Evolutionary conservation across 441 rosid species (phyloP), one percentile per base, ranked within the genome.

Genomic region (Pelargonium australe): DNA sequence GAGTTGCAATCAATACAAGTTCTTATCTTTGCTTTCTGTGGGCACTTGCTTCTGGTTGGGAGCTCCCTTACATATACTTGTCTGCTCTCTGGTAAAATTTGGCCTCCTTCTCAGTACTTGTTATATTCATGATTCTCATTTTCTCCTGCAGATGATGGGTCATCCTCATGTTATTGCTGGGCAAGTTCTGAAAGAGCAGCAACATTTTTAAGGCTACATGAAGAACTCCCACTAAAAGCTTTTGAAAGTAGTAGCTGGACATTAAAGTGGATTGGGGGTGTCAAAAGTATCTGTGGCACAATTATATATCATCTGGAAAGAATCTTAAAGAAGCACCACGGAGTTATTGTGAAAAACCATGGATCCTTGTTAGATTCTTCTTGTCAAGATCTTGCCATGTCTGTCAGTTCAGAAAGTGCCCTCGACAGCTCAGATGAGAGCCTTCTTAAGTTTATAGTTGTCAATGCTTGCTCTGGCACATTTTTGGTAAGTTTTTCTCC

Each of bases 101-200:
- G 19, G 16, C 8, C 14, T 63, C 40, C 20, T 58, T 45, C n/a
- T 12, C 7, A 31, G 12, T 63, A 10, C 20, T 62, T 16, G 23
- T 47, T 58, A 23, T 12, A 43, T 67, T 12, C 28, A 41, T 25
- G 11, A 51, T 67, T 64, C 67, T 73, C 74, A 44, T 74, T 73
- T 61, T 60, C 55, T 61, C 55, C 40, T 79, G 62, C 78, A 95
- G 98, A 92, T 78, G 95, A 92, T 57, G 98, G 99, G 63, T 88
- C 97, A 60, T 87, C 91, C 55, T 82, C 85, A 37, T 92, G 83
- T 77, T 85, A 74, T 76, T 90, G 97, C 79, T 90, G 98, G 99
- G 84, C 89, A 23, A 76, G 81, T 80, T 85, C 82, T 75, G 84
- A 82, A 76, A 83, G 80, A 77, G 97, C 97, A 7, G 87, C 82